Evolutionary conservation across 2,329 filamentous ascomycete species (phyloP).

Genomic region (Sclerotinia borealis): DNA sequence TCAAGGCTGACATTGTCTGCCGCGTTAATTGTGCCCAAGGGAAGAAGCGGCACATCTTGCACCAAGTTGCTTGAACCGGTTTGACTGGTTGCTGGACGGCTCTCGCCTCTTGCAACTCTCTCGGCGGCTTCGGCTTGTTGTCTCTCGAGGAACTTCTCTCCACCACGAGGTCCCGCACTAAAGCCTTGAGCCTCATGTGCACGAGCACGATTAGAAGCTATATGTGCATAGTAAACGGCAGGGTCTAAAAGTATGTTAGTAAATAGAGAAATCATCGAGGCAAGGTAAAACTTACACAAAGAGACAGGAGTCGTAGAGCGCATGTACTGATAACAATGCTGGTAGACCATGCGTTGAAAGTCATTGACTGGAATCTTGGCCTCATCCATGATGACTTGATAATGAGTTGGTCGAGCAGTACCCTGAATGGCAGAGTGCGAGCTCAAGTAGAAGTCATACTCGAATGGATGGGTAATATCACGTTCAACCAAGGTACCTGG

Average conservation of each 20-base stretch:
- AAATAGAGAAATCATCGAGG: constrained; percentile 22
- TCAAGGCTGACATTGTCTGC: constrained; percentile 12
- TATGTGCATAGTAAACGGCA: constrained; percentile 91
- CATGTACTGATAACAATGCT: constrained; percentile 90
- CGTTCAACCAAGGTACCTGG: constrained; percentile 84
- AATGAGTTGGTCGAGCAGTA: constrained; percentile 86
- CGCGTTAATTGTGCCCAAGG: constrained; percentile 17
- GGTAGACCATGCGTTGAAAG: constrained; percentile 84
- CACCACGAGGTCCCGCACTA: constrained; percentile 40
- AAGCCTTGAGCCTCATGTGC: constrained; percentile 57
- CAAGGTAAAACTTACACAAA: constrained; percentile 38
- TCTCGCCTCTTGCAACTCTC: constrained; percentile 11
- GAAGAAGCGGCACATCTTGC: constrained; percentile 25
- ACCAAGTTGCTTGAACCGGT: constrained; percentile 17
- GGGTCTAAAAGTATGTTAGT: constrained; percentile 46
- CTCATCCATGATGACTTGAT: constrained; percentile 84
- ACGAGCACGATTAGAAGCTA: constrained; percentile 75
- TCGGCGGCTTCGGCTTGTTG: constrained; percentile 19
- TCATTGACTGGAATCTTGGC: constrained; percentile 58
- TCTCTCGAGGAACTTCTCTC: constrained; percentile 37
- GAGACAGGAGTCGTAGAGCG: constrained; percentile 91
- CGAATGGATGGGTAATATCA: constrained; percentile 84
- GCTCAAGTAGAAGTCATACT: constrained; percentile 70
- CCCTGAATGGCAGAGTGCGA: constrained; percentile 82
- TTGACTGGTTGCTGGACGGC: constrained; percentile 17